These are phyloP conservation scores for Pseudocercospora pini-densiflorae DNA, from an alignment of 2,329 filamentous ascomycete species.

Conservation along the genomic window DNA sequence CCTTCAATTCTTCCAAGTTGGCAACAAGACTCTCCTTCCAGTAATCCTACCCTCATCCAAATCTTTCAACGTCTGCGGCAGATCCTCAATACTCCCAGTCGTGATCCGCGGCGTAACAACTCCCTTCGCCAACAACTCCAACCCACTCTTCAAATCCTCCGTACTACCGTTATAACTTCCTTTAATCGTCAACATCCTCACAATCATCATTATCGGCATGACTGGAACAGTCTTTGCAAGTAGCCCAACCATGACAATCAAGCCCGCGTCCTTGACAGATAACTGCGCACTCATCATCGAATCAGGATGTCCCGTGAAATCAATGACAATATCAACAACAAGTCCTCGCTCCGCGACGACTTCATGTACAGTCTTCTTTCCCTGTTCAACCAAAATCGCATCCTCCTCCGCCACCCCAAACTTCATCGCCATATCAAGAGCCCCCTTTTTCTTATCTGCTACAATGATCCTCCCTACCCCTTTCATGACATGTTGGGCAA, in stretches of 20 bases:
- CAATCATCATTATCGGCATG: constrained; percentile 19
- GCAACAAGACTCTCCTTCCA: constrained; percentile 35
- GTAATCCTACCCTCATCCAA: constrained; percentile 43
- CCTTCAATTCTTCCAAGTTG: constrained; percentile 25
- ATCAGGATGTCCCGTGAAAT: constrained; percentile 32
- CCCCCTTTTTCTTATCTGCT: constrained; percentile 41
- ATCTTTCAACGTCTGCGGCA: constrained; percentile 42
- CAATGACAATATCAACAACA: constrained; percentile 30
- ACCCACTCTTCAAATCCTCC: constrained; percentile 44
- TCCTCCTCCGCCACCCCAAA: constrained; percentile 40
- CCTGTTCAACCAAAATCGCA: constrained; percentile 24
- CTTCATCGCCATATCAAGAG: constrained; percentile 37
- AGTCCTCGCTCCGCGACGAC: constrained; percentile 25
- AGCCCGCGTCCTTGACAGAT: constrained; percentile 23
- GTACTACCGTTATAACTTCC: constrained; percentile 49
- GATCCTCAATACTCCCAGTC: constrained; percentile 40
- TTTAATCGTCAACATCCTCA: constrained; percentile 29
- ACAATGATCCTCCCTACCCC: constrained; percentile 41
- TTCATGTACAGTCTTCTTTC: constrained; percentile 19
- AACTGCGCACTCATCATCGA: constrained; percentile 29
- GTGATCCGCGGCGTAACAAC: constrained; percentile 44
- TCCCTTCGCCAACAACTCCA: constrained; percentile 43
- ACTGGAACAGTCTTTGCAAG: constrained; percentile 23
- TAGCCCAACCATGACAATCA: constrained; percentile 31
- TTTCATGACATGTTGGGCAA: constrained; percentile 55